These are phyloP conservation scores for Backusella macrospora DNA, from an alignment of 192 early-diverging fungal species.

Conservation along the genomic window DNA sequence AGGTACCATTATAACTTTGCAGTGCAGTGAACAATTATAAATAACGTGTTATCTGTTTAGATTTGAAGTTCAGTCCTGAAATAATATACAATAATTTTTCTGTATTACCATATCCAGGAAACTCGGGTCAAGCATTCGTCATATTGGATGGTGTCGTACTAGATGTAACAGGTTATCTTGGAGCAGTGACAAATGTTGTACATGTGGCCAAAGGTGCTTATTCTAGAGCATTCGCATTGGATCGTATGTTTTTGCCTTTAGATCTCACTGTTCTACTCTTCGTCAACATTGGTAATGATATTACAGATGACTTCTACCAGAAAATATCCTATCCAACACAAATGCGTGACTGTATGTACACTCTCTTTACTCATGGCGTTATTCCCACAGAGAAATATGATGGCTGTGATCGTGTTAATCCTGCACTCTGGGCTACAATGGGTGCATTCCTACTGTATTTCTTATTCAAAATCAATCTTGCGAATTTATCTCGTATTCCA, in stretches of 20 bases:
- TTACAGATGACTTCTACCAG: conserved; percentile 31
- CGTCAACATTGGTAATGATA: conserved; percentile 34
- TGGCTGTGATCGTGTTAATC: conserved; percentile 34
- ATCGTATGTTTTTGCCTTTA: conserved; percentile 40
- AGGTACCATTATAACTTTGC: conserved; percentile 17
- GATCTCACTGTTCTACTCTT: conserved; percentile 32
- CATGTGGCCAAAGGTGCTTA: conserved; percentile 14
- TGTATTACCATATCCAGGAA: conserved; percentile 19
- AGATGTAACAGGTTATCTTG: conserved; percentile 42
- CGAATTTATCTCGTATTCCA: conserved; percentile 35
- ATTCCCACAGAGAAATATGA: conserved; percentile 13
- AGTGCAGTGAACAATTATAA: background rate
- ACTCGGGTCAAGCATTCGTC: conserved; percentile 21
- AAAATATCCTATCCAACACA: conserved; percentile 18
- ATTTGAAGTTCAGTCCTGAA: conserved; percentile 19
- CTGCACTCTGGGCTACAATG: conserved; percentile 36
- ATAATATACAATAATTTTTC: conserved; percentile 23
- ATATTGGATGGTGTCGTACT: conserved; percentile 37
- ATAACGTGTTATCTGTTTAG: background rate
- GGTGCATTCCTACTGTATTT: conserved; percentile 29
- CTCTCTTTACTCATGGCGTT: conserved; percentile 37
- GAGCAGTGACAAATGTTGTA: conserved; percentile 25
- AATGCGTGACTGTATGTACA: conserved; percentile 26
- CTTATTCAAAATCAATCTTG: conserved; percentile 37
- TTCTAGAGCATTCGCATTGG: conserved; percentile 29